Evolutionary conservation across 345 rosid species (phyloP).

Genomic region (Toxicodendron radicans): DNA sequence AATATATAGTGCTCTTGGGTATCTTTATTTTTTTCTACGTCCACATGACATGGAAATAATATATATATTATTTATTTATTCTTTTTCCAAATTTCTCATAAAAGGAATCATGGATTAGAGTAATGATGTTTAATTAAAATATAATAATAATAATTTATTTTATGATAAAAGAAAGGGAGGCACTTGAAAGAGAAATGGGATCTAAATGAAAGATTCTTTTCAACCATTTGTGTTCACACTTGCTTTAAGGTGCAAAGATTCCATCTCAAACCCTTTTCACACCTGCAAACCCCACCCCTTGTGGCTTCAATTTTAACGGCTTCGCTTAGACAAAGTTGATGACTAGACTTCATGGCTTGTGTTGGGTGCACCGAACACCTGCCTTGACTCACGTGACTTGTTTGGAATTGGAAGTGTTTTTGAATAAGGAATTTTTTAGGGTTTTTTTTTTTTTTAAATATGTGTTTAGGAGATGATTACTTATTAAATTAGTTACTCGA

Average conservation of each 20-base stretch:
- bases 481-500: not conserved
- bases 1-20: too few relatives aligned
- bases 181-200: conserved; percentile 14
- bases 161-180: not conserved
- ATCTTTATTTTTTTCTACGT: not conserved
- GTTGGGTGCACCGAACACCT: not conserved
- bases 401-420: not conserved
- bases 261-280: conserved; percentile 30
- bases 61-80: not conserved
- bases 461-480: too few relatives aligned
- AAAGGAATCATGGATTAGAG: not conserved
- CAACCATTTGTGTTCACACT: conserved; percentile 37
- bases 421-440: not conserved
- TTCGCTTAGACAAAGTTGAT: not conserved
- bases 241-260: conserved; percentile 14
- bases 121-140: not conserved
- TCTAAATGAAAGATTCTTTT: conserved; percentile 27
- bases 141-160: not conserved
- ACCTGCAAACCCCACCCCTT: conserved; percentile 4
- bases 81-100: too few relatives aligned
- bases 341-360: not conserved
- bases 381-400: not conserved
- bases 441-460: too few relatives aligned
- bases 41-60: not conserved
- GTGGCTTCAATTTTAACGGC: not conserved